These are phyloP conservation scores for Phlyctochytrium planicorne DNA, from an alignment of 192 early-diverging fungal genomes.

Conservation along the genomic window DNA sequence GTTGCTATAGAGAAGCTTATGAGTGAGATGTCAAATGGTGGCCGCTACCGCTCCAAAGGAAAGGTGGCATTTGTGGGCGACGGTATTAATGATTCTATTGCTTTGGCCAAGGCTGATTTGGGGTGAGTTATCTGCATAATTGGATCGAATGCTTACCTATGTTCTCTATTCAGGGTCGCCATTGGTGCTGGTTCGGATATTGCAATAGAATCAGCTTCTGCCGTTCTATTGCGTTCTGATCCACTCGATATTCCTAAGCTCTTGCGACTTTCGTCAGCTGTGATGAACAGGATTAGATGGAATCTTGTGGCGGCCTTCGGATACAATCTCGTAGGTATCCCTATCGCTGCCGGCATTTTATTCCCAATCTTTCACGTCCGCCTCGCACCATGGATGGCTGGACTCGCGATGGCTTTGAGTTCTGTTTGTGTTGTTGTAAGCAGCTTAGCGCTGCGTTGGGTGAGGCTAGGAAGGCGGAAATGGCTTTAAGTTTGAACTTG, in stretches of 20 bases:
- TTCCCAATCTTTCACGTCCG: constrained; percentile 47
- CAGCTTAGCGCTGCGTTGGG: constrained; percentile 64
- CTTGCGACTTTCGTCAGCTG: constrained; percentile 70
- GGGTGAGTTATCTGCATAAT: constrained; percentile 46
- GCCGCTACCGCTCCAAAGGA: constrained; percentile 1
- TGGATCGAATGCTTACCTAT: background rate
- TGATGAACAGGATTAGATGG: constrained; percentile 74
- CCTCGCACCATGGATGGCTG: constrained; percentile 78
- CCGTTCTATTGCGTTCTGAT: constrained; percentile 76
- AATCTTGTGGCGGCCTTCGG: constrained; percentile 90
- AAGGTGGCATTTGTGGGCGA: constrained; percentile 91
- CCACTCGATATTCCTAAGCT: constrained; percentile 77
- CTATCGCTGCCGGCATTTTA: constrained; percentile 85
- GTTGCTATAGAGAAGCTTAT: constrained; percentile 61
- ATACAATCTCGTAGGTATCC: constrained; percentile 86
- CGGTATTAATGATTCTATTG: constrained; percentile 94
- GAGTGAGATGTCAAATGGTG: constrained; percentile 16
- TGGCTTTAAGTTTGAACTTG: no score
- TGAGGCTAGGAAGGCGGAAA: no score
- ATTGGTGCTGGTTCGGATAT: constrained; percentile 87
- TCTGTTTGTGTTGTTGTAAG: constrained; percentile 82
- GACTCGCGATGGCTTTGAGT: constrained; percentile 86
- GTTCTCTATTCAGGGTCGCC: constrained; percentile 62
- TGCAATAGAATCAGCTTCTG: constrained; percentile 86
- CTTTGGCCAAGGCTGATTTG: constrained; percentile 85